Evolutionary conservation across 805 yeast species (phyloP).

Genomic region (Wickerhamomyces mucosus): DNA sequence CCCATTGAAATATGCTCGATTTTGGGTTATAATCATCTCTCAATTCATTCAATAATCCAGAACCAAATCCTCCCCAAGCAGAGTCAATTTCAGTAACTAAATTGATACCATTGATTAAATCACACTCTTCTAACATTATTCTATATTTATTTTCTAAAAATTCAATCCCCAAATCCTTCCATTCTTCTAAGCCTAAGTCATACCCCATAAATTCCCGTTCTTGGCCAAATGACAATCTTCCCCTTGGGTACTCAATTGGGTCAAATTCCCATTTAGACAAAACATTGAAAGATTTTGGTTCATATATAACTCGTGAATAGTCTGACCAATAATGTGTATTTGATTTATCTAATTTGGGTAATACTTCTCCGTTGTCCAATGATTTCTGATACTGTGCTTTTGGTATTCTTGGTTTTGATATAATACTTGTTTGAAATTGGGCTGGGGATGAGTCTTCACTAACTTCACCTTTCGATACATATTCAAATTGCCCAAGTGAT

Average conservation of each 20-base stretch:
- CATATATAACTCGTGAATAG: conserved; percentile 56
- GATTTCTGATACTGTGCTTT: conserved; percentile 57
- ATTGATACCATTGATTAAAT: conserved; percentile 62
- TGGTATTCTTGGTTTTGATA: conserved; percentile 27
- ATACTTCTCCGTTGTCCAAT: conserved; percentile 38
- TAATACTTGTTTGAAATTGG: conserved; percentile 17
- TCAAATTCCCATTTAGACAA: conserved; percentile 54
- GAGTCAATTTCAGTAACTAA: conserved; percentile 60
- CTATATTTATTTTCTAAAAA: conserved; percentile 53
- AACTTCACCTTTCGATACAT: conserved; percentile 16
- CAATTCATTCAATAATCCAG: conserved; percentile 39
- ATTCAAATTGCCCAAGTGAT: conserved; percentile 46
- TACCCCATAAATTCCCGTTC: conserved; percentile 34
- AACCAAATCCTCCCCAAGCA: conserved; percentile 78
- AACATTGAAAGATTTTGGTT: conserved; percentile 47
- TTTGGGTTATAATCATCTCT: conserved; percentile 64
- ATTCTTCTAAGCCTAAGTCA: conserved; percentile 55
- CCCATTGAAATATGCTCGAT: conserved; percentile 38
- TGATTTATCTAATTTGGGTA: conserved; percentile 26
- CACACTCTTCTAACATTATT: conserved; percentile 62
- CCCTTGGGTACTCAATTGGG: conserved; percentile 22
- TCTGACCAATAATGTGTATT: conserved; percentile 73
- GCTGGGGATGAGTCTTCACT: conserved; percentile 3
- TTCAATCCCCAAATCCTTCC: conserved; percentile 34
- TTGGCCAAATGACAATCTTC: conserved; percentile 18